Conservation (phyloP, 2,329 filamentous ascomycete genomes). For the Hymenoscyphus albidus region DNA sequence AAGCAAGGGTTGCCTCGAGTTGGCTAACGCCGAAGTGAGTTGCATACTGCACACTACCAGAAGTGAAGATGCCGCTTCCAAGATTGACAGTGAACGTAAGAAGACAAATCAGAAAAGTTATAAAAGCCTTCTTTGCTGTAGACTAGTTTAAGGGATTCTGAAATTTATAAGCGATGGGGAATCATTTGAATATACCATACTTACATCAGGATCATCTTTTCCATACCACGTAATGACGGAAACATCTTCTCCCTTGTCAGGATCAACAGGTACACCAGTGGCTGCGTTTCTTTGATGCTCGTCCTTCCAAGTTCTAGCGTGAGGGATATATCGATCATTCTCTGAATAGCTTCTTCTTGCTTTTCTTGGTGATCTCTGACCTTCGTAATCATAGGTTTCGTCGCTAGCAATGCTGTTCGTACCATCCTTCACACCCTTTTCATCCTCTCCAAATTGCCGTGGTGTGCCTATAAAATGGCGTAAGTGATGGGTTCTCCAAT, state of each 20-base stretch:
- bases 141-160: slow-evolving; percentile 51
- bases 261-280: slow-evolving; percentile 43
- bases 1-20: slow-evolving; percentile 49
- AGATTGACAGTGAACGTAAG: slow-evolving; percentile 57
- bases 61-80: slow-evolving; percentile 44
- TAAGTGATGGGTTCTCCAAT: background rate
- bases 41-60: slow-evolving; percentile 41
- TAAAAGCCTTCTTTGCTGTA: slow-evolving; percentile 39
- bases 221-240: slow-evolving; percentile 50
- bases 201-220: slow-evolving; percentile 43
- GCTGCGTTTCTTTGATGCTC: slow-evolving; percentile 34
- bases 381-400: background rate
- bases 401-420: slow-evolving; percentile 3
- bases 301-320: slow-evolving; percentile 16
- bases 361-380: slow-evolving; percentile 2
- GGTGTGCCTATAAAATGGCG: slow-evolving; percentile 35
- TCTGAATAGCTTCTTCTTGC: background rate
- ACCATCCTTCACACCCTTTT: slow-evolving; percentile 35
- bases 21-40: slow-evolving; percentile 48
- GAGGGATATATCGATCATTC: slow-evolving; percentile 16
- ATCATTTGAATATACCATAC: slow-evolving; percentile 8
- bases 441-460: slow-evolving; percentile 37
- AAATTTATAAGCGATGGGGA: background rate
- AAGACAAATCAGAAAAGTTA: slow-evolving; percentile 43
- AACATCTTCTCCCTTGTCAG: slow-evolving; percentile 49